Evolutionary conservation across 2,329 filamentous ascomycete species (phyloP).

Genomic region (Aspergillus latus): DNA sequence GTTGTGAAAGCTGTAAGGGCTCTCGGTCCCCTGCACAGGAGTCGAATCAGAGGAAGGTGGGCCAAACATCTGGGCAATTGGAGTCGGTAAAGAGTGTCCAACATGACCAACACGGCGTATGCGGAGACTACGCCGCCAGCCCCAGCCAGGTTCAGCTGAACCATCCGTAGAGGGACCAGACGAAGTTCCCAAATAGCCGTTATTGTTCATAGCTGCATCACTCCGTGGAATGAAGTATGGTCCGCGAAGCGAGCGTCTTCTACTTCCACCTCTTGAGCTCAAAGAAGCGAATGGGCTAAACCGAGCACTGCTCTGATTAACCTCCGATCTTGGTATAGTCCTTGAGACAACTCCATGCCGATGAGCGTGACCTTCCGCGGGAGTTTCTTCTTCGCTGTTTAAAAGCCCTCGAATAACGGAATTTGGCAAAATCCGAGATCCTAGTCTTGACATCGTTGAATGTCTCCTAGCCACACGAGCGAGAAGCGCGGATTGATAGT

Average conservation of each 20-base stretch:
- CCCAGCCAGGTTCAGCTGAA: slow-evolving; percentile 30
- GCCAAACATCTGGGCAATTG: slow-evolving; percentile 47
- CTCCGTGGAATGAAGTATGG: slow-evolving; percentile 42
- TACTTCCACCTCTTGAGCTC: slow-evolving; percentile 39
- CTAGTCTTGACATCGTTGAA: slow-evolving; percentile 50
- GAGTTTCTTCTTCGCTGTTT: slow-evolving; percentile 48
- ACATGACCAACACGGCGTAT: slow-evolving; percentile 40
- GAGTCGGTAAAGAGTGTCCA: slow-evolving; percentile 41
- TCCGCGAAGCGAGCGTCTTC: slow-evolving; percentile 41
- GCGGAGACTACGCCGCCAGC: slow-evolving; percentile 42
- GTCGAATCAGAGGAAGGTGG: slow-evolving; percentile 31
- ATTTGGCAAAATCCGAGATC: slow-evolving; percentile 50
- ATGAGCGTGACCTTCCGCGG: slow-evolving; percentile 46
- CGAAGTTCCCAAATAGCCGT: slow-evolving; percentile 28
- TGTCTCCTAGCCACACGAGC: slow-evolving; percentile 42
- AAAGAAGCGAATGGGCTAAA: slow-evolving; percentile 44
- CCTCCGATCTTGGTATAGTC: slow-evolving; percentile 36
- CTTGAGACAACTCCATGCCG: slow-evolving; percentile 44
- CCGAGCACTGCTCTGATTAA: slow-evolving; percentile 34
- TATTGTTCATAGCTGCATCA: slow-evolving; percentile 33
- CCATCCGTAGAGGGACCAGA: slow-evolving; percentile 26
- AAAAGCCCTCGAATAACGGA: slow-evolving; percentile 46
- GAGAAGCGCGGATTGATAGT: slow-evolving; percentile 34
- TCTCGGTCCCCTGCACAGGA: slow-evolving; percentile 24
- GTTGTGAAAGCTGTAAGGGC: slow-evolving; percentile 30